phyloP scores from a whole-genome alignment of 2,329 filamentous ascomycete genomes.

The Colletotrichum gloeosporioides region DNA sequence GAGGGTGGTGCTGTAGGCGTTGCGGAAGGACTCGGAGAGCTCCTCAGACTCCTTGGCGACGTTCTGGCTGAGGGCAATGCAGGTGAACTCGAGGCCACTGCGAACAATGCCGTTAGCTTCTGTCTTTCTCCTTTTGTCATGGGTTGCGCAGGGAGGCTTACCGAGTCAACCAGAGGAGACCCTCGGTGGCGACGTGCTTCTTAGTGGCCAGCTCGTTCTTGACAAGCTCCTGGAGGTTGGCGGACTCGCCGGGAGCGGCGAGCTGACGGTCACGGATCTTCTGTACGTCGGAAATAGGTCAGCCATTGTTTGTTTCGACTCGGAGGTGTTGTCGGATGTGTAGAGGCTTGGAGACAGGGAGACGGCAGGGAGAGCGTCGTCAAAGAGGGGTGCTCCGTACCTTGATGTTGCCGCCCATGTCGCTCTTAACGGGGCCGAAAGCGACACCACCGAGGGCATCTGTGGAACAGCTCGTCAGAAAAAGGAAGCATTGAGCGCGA shows the following conservation, averaged over 20 bases:
- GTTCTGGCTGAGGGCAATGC: conserved; percentile 82
- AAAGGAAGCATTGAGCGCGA: neutral
- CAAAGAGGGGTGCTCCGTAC: conserved; percentile 48
- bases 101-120: neutral
- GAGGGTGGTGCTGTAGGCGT: conserved; percentile 83
- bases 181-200: conserved; percentile 88
- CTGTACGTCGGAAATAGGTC: conserved; percentile 46
- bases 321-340: neutral
- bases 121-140: neutral
- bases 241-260: conserved; percentile 78
- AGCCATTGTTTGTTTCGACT: neutral
- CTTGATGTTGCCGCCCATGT: conserved; percentile 92
- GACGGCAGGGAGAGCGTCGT: neutral
- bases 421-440: conserved; percentile 89
- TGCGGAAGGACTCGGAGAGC: conserved; percentile 85
- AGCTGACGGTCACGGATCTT: conserved; percentile 88
- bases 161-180: conserved; percentile 89
- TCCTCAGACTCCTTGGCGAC: conserved; percentile 72
- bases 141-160: conserved; percentile 44
- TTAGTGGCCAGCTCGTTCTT: conserved; percentile 87
- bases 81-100: conserved; percentile 94
- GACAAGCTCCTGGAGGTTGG: conserved; percentile 84
- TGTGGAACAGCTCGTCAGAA: conserved; percentile 30
- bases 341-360: neutral
- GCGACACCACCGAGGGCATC: conserved; percentile 73